Evolutionary conservation across 345 rosid genomes (phyloP).

Genomic region (Sonneratia caseolaris): DNA sequence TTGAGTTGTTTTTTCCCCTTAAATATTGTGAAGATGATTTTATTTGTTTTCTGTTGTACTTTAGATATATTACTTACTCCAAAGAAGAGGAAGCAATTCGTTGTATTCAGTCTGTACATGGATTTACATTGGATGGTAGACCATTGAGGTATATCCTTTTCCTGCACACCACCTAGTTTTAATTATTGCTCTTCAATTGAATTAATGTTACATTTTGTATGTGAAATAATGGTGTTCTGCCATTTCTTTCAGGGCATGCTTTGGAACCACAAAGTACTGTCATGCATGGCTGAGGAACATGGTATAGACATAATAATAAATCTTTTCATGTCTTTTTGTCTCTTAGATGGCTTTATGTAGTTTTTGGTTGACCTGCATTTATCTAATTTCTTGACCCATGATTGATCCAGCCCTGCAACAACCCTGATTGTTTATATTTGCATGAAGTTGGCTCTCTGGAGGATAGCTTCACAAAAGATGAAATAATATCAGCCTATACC

Average conservation of each 20-base stretch:
- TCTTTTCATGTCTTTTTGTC: neutral
- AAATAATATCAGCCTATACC: constrained; percentile 69
- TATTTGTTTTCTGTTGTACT: neutral
- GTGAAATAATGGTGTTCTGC: constrained; percentile 8
- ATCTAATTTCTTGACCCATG: constrained; percentile 5
- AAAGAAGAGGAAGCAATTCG: constrained; percentile 89
- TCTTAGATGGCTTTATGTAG: neutral
- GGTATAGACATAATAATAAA: constrained; percentile 27
- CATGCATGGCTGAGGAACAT: constrained; percentile 95
- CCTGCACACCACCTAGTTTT: neutral
- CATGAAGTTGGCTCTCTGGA: constrained; percentile 88
- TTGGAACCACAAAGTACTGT: constrained; percentile 93
- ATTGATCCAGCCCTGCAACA: constrained; percentile 67
- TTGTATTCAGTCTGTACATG: constrained; percentile 87
- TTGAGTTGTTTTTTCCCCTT: too few relatives aligned
- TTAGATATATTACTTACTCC: constrained; percentile 70
- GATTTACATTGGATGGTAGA: constrained; percentile 81
- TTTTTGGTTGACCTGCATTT: neutral
- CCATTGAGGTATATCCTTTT: constrained; percentile 24
- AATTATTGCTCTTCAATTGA: neutral
- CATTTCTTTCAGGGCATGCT: constrained; percentile 58
- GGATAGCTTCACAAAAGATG: constrained; percentile 95
- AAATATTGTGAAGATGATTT: neutral
- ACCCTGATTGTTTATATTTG: constrained; percentile 91
- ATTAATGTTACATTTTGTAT: constrained; percentile 1